Conservation (phyloP, 768 basidiomycete species). For the Aureoboletus auriporus region DNA sequence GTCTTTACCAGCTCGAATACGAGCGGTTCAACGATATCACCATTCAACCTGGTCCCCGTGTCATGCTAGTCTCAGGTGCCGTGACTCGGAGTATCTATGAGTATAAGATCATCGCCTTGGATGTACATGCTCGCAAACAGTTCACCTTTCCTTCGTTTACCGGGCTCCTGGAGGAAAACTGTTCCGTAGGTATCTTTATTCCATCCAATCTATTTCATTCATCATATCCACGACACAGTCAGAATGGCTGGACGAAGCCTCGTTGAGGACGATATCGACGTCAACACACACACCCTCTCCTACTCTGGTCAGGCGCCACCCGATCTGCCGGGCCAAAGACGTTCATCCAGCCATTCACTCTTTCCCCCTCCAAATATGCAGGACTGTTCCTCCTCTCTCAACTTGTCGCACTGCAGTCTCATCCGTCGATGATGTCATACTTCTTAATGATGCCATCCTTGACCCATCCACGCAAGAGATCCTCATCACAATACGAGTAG, state of each 20-base stretch:
- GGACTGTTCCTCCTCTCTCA: background rate
- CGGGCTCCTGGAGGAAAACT: background rate
- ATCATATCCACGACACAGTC: too few relatives aligned
- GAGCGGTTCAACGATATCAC: background rate
- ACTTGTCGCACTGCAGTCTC: constrained; percentile 10
- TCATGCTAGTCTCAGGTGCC: background rate
- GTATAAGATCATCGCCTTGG: constrained; percentile 2
- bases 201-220: too few relatives aligned
- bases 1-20: constrained; percentile 11
- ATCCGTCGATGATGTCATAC: background rate
- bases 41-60: constrained; percentile 14
- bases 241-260: too few relatives aligned
- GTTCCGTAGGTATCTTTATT: constrained; percentile 1
- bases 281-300: constrained; percentile 22
- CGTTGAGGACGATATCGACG: constrained; percentile 11
- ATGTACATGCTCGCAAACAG: constrained; percentile 8
- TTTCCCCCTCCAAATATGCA: background rate
- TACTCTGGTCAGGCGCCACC: constrained; percentile 1
- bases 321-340: constrained; percentile 4
- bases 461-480: constrained; percentile 9
- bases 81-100: background rate
- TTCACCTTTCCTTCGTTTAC: background rate
- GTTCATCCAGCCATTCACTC: constrained; percentile 10
- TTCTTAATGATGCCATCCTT: constrained; percentile 12
- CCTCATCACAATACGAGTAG: constrained; percentile 8